Base-by-base conservation (phyloP, 1,139 yeast genomes). In the Candida tropicalis region DNA sequence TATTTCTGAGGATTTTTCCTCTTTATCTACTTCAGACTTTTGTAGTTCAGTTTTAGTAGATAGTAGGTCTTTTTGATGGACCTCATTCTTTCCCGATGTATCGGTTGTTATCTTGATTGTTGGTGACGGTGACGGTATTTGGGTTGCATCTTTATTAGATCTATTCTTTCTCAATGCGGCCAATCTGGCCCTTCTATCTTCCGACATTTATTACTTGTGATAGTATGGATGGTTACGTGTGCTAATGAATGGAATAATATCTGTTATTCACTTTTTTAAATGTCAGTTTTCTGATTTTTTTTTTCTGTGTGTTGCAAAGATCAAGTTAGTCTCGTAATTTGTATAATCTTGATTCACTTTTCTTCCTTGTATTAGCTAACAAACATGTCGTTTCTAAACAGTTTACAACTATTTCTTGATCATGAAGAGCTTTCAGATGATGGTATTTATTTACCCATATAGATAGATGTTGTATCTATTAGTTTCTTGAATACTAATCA, bases 111-210 rank as follows among this genome's bases (percentile, higher is more conserved):
- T 29, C 27, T 23, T 31, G 4, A 25, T 31, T 29, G 27, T 25
- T 8, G 33, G 27, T 20, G 27, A 22, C 22, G 38, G 18, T 12
- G 27, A 11, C 22, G 20, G 25, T 17, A 26, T 12, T 17, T 29
- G 35, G 28, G 25, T 37, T 28, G 16, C 24, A 10, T 28, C 20
- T 28, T 20, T 41, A 16, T 32, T 44, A 22, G 38, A 35, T 40
- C 52, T 48, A 29, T 54, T 57, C 44, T 52, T 54, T 37, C 68
- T 46, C 33, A 63, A 45, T 7, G 59, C 60, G 1, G 63, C 60
- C 35, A 63, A 51, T 27, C 64, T 53, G 10, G 61, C 55, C 43
- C 54, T 60, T 42, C 67, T 52, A 24, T 54, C 59, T 29, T 37
- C 39, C 20, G 44, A 18, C 46, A 43, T 43, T 32, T 23, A 12